Base-by-base conservation (phyloP, 2,329 filamentous ascomycete genomes). In the Westerdykella aurantiaca region DNA sequence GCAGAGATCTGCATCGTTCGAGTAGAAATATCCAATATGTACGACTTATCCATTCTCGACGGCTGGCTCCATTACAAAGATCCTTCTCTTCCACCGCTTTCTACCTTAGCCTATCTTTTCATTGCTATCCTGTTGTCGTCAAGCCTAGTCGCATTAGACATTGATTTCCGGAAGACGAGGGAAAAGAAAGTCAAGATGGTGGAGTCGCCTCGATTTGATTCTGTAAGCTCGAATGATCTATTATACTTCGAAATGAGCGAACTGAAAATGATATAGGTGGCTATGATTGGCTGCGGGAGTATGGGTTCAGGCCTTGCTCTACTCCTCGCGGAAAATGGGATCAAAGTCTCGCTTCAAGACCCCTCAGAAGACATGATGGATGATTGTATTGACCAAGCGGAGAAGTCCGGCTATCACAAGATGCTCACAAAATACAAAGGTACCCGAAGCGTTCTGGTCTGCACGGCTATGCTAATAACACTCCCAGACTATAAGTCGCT, bases 271-370 rank as follows among this genome's bases (percentile, higher is more conserved):
- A n/a, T 11, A 1, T 39, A 77, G 71, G 63, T 81, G 47, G 77
- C 75, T 40, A 76, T 81, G 67, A 73, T 81, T 33, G 78, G 77
- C 17, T 76, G 73, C 14, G 78, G 78, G 4, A 75, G 71, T 52
- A 83, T 81, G 76, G 80, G 79, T n/a, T 74, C 72, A 4, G 76
- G 74, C 45, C 77, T 82, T 72, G 71, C 76, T 9, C 64, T 82
- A 12, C 69, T 81, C 4, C 77, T 81, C 47, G 78, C 78, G 13
- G 79, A 82, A 50, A 68, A 77, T 37, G 76, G 72, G 25, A 64
- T 77, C 23, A 63, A 75, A 17, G 74, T 82, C n/a, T 74, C 70
- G 10, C 69, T 81, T 12, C 72, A 73, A 42, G 79, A 82, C 51
- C 75, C 76, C 0, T 73, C 69, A 23, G 67, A 74, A 39, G 56